Conservation (phyloP, 192 early-diverging fungal species). For the Mortierella antarctica region DNA sequence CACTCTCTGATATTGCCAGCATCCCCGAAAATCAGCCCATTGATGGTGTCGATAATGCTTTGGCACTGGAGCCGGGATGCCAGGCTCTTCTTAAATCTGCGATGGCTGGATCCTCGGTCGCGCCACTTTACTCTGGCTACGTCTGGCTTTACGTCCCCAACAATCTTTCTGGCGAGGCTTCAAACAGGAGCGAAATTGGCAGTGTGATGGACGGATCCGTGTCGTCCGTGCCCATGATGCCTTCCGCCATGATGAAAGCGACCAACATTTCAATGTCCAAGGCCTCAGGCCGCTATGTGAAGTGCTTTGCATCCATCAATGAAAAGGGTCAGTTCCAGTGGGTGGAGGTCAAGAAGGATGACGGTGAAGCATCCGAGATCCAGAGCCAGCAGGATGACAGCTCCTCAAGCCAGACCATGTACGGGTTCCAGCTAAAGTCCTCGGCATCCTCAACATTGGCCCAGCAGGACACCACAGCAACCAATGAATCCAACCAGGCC, state of each 20-base stretch:
- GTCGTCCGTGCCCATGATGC: neutral
- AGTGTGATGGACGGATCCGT: too few species aligned
- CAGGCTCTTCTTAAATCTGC: constrained; percentile 1
- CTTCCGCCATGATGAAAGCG: neutral
- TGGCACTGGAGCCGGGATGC: neutral
- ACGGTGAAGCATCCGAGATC: neutral
- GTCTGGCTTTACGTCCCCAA: constrained; percentile 46
- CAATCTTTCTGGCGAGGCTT: neutral
- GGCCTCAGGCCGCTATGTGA: constrained; percentile 43
- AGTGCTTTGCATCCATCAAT: constrained; percentile 32
- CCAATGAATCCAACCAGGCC: too few species aligned
- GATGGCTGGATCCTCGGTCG: neutral
- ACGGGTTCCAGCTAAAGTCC: too few species aligned
- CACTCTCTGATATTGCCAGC: neutral
- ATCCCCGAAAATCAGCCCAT: neutral
- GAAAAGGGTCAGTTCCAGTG: constrained; percentile 35
- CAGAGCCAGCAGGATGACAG: too few species aligned
- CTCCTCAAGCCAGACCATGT: too few species aligned
- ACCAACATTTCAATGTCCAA: constrained; percentile 27
- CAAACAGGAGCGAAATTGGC: neutral
- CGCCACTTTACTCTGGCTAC: constrained; percentile 25
- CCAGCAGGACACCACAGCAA: too few species aligned
- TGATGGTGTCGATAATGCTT: neutral
- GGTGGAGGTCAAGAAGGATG: constrained; percentile 26
- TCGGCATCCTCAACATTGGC: too few species aligned